A percentile compares a stretch with the other conserved stretches of the same genome.
phyloP scores from a whole-genome alignment of 192 early-diverging fungal genomes.

The Fimicolochytrium jonesii region DNA sequence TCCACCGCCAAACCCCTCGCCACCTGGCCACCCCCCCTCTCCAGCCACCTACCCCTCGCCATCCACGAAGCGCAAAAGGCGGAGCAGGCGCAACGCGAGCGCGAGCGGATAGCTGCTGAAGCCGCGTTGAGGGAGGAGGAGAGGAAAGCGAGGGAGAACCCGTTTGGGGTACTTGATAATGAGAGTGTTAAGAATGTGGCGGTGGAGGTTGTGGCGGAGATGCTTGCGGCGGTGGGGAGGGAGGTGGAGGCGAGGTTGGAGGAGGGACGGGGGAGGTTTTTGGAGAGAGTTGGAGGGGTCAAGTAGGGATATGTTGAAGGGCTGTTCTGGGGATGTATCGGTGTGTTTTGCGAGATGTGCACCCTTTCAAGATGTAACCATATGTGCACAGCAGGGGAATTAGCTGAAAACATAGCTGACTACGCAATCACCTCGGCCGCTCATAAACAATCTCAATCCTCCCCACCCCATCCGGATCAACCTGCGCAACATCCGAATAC shows the following conservation, averaged over 20 bases:
- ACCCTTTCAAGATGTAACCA: too few species aligned
- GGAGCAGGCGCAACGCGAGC: constrained; percentile 17
- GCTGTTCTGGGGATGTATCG: too few species aligned
- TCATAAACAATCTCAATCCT: too few species aligned
- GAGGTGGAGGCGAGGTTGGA: constrained; percentile 29
- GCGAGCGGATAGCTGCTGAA: constrained; percentile 20
- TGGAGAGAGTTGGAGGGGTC: constrained; percentile 14
- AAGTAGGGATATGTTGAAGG: too few species aligned
- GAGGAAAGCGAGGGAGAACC: constrained; percentile 33
- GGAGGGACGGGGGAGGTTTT: constrained; percentile 16
- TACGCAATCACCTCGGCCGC: too few species aligned
- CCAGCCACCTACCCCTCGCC: constrained; percentile 25
- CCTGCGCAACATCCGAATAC: too few species aligned
- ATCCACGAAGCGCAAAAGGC: constrained; percentile 25
- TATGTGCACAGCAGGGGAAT: too few species aligned
- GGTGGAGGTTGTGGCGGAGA: constrained; percentile 13
- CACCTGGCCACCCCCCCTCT: constrained; percentile 19
- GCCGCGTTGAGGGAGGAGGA: constrained; percentile 19
- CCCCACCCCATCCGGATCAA: too few species aligned
- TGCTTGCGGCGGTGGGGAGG: constrained; percentile 9
- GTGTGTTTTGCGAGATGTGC: too few species aligned
- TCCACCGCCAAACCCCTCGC: background rate
- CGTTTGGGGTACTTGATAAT: constrained; percentile 25
- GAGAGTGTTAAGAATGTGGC: constrained; percentile 29
- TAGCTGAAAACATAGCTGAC: too few species aligned